phyloP scores from a whole-genome alignment of 2,329 filamentous ascomycete species.

The Macrophomina pseudophaseolina region DNA sequence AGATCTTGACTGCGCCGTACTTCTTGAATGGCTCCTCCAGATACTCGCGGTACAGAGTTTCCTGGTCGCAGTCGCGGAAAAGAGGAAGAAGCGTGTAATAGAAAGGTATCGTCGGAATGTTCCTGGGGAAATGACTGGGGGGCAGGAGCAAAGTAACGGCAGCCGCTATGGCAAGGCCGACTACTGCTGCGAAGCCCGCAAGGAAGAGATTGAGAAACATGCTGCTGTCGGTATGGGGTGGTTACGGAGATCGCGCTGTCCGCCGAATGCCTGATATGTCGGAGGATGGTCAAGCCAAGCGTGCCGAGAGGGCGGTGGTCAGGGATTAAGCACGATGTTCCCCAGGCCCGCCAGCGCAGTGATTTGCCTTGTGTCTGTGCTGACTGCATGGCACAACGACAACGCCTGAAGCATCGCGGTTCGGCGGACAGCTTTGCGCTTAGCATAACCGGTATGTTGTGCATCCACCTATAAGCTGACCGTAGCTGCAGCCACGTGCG shows the following conservation, averaged over 20 bases:
- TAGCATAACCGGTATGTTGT: not conserved
- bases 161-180: not conserved
- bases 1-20: conserved; percentile 56
- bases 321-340: conserved; percentile 2
- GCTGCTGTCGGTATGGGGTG: not conserved
- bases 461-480: not conserved
- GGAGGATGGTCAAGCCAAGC: not conserved
- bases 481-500: not conserved
- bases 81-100: conserved; percentile 52
- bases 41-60: conserved; percentile 47
- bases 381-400: not conserved
- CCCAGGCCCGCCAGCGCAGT: not conserved
- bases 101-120: conserved; percentile 52
- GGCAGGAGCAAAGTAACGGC: conserved; percentile 19
- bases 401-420: not conserved
- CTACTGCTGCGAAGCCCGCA: not conserved
- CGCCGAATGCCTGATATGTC: not conserved
- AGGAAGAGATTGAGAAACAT: conserved; percentile 12
- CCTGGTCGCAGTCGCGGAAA: conserved; percentile 51
- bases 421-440: not conserved
- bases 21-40: conserved; percentile 45
- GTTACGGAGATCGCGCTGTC: not conserved
- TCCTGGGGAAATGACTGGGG: conserved; percentile 32
- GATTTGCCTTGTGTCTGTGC: not conserved
- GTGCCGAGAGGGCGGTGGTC: not conserved